phyloP scores from a whole-genome alignment of 495 filamentous ascomycete genomes.

The Annulohypoxylon bovei region DNA sequence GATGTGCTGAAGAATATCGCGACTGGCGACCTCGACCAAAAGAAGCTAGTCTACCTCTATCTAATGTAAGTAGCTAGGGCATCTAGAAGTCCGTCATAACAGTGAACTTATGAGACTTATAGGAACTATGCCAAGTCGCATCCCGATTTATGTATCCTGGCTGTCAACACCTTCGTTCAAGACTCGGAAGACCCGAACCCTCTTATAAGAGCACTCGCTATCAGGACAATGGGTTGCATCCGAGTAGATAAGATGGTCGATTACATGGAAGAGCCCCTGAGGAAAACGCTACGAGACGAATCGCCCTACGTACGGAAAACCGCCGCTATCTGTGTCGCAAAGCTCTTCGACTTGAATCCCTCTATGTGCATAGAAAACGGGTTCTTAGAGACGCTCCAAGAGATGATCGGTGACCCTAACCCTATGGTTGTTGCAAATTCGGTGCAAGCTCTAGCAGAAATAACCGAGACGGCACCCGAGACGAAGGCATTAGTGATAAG shows the following conservation, averaged over 20 bases:
- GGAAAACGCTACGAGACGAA: slow-evolving; percentile 96
- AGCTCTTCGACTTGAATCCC: slow-evolving; percentile 95
- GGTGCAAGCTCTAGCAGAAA: slow-evolving; percentile 92
- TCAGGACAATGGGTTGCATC: slow-evolving; percentile 99
- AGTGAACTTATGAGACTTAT: slow-evolving; percentile 34
- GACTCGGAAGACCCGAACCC: slow-evolving; percentile 99
- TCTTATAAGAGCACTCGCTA: slow-evolving; percentile 90
- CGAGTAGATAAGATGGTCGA: slow-evolving; percentile 99
- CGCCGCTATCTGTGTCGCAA: slow-evolving; percentile 96
- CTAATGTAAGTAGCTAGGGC: slow-evolving; percentile 75
- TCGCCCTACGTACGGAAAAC: slow-evolving; percentile 99
- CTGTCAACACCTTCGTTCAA: slow-evolving; percentile 99
- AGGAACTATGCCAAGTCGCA: slow-evolving; percentile 99
- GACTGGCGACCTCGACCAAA: slow-evolving; percentile 93
- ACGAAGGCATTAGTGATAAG: slow-evolving; percentile 86
- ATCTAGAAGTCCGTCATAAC: neutral
- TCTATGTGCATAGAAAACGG: slow-evolving; percentile 94
- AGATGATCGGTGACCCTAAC: slow-evolving; percentile 96
- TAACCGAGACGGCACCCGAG: slow-evolving; percentile 88
- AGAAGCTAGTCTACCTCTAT: slow-evolving; percentile 99
- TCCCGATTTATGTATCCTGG: slow-evolving; percentile 97
- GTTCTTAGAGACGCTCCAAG: slow-evolving; percentile 94
- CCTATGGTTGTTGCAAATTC: slow-evolving; percentile 99
- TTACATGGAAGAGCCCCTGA: slow-evolving; percentile 98
- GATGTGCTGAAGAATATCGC: slow-evolving; percentile 99